phyloP scores from a whole-genome alignment of 805 yeast genomes.

The Millerozyma miso region DNA sequence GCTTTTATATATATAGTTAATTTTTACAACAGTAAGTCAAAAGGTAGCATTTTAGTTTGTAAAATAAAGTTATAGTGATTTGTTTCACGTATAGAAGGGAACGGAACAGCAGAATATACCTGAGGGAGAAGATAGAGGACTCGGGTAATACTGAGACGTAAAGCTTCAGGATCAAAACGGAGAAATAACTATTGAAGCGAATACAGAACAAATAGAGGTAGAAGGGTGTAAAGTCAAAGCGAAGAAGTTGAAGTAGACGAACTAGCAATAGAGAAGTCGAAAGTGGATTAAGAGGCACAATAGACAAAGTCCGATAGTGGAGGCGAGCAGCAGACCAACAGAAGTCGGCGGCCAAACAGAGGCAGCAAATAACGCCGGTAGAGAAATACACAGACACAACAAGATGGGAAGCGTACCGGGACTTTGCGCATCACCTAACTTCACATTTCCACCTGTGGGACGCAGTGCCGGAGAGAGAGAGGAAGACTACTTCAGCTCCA shows the following conservation, averaged over 20 bases:
- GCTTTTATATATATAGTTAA: not conserved
- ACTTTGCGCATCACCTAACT: slow-evolving; percentile 19
- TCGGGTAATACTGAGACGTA: not conserved
- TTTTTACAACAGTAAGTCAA: not conserved
- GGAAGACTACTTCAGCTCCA: slow-evolving; percentile 12
- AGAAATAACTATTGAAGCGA: not conserved
- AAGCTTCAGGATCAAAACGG: not conserved
- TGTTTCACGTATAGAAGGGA: not conserved
- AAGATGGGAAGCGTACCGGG: slow-evolving; percentile 16
- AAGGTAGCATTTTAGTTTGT: not conserved
- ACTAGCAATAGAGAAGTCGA: too few relatives aligned
- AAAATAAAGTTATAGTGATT: not conserved
- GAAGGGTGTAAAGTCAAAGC: not conserved
- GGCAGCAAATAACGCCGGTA: not conserved
- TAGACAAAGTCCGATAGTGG: too few relatives aligned
- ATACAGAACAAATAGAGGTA: not conserved
- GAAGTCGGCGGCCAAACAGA: not conserved
- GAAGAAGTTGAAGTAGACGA: not conserved
- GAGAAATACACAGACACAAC: not conserved
- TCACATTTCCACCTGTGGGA: slow-evolving; percentile 14
- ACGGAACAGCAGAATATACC: not conserved
- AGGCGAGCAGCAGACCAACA: too few relatives aligned
- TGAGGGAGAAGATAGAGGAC: not conserved
- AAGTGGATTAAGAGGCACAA: too few relatives aligned
- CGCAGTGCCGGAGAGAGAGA: not conserved